Evolutionary conservation across 2,329 filamentous ascomycete genomes (phyloP).

Genomic region (Fusarium sp.): DNA sequence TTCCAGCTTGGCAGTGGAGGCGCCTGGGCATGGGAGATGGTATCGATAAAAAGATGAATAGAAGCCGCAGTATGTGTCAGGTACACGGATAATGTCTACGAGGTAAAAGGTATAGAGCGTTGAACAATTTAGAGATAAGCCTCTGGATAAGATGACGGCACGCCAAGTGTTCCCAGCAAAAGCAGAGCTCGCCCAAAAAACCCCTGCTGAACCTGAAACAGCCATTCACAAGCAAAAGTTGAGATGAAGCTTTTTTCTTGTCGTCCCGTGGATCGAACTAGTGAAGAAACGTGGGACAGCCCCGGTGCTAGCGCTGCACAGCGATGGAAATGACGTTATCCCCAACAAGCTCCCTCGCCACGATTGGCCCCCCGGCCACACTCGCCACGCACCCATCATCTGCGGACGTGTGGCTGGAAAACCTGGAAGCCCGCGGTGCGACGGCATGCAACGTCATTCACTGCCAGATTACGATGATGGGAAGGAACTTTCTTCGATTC

Average conservation of each 20-base stretch:
- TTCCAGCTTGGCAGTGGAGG: not conserved
- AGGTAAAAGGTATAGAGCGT: too few species aligned
- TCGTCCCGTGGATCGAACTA: constrained; percentile 5
- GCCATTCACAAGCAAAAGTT: not conserved
- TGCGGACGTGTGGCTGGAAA: constrained; percentile 43
- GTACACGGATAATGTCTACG: too few species aligned
- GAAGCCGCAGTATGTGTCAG: too few species aligned
- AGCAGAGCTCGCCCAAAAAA: too few species aligned
- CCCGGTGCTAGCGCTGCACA: constrained; percentile 36
- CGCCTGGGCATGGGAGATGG: not conserved
- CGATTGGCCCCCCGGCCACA: constrained; percentile 33
- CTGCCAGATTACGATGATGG: not conserved
- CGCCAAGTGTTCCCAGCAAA: too few species aligned
- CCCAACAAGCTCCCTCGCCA: not conserved
- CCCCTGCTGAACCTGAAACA: not conserved
- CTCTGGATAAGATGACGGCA: too few species aligned
- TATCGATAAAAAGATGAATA: not conserved
- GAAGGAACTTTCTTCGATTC: not conserved
- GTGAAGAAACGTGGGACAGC: constrained; percentile 22
- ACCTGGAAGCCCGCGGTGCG: constrained; percentile 39
- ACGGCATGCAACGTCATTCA: constrained; percentile 41
- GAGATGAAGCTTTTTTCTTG: too few species aligned
- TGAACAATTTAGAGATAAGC: too few species aligned
- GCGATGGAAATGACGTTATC: constrained; percentile 40
- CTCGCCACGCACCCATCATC: constrained; percentile 36